Conservation (phyloP, 2,329 filamentous ascomycete genomes). For the Pseudogymnoascus verrucosus region DNA sequence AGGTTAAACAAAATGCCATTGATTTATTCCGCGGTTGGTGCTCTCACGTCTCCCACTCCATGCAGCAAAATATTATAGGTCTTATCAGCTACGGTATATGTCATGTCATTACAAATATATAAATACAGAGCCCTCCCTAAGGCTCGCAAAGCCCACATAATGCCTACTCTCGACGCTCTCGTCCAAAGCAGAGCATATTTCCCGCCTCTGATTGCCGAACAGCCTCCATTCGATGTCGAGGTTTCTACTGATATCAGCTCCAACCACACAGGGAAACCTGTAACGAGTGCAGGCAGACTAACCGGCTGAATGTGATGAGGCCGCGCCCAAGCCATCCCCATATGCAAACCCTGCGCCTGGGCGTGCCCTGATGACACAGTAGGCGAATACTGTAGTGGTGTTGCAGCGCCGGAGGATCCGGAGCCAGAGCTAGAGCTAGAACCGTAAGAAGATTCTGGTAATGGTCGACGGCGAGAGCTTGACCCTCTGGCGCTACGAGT, state of each 20-base stretch:
- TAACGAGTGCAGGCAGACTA: neutral
- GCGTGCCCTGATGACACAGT: neutral
- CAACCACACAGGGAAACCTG: too few relatives aligned
- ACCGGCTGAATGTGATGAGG: neutral
- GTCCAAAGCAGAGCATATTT: neutral
- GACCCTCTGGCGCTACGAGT: neutral
- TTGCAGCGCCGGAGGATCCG: neutral
- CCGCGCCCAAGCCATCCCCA: neutral
- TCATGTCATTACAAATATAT: neutral
- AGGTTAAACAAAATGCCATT: constrained; percentile 7
- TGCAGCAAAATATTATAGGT: neutral
- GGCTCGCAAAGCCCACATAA: neutral
- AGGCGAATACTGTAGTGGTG: neutral
- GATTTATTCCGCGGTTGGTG: neutral
- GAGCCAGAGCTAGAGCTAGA: neutral
- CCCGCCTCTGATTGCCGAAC: neutral
- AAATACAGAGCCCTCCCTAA: neutral
- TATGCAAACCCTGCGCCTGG: neutral
- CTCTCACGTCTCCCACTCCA: neutral
- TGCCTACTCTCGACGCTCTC: neutral
- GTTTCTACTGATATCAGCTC: neutral
- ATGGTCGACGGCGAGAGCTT: neutral
- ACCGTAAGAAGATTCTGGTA: neutral
- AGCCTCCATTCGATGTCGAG: neutral
- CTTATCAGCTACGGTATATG: neutral